These are phyloP conservation scores for Aspergillus haitiensis DNA, from an alignment of 495 filamentous ascomycete species.

Conservation along the genomic window DNA sequence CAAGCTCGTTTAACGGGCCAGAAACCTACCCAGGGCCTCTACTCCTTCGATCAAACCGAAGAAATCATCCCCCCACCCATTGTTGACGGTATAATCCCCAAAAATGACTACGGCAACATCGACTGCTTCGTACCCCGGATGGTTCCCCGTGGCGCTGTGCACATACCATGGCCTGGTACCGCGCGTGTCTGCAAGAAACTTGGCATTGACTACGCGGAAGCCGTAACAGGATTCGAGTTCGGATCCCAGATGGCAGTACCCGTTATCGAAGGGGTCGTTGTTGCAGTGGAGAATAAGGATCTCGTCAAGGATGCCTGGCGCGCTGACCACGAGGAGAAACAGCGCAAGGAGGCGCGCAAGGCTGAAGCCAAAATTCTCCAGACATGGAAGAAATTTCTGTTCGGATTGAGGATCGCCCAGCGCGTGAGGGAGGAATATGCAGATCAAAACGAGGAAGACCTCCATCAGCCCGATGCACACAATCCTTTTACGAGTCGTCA, in stretches of 20 bases:
- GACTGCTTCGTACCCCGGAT: conserved; percentile 93
- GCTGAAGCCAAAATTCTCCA: conserved; percentile 69
- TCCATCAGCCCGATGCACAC: conserved; percentile 31
- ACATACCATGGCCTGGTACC: conserved; percentile 76
- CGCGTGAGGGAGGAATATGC: conserved; percentile 80
- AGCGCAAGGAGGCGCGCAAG: conserved; percentile 78
- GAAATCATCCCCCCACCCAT: conserved; percentile 86
- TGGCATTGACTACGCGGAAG: conserved; percentile 87
- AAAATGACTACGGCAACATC: conserved; percentile 95
- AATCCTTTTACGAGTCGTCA: conserved; percentile 41
- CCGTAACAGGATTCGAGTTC: conserved; percentile 96
- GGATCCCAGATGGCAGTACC: conserved; percentile 89
- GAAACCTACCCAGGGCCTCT: conserved; percentile 84
- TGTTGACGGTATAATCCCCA: conserved; percentile 84
- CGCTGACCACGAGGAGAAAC: conserved; percentile 76
- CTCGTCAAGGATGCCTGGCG: conserved; percentile 77
- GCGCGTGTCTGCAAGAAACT: conserved; percentile 79
- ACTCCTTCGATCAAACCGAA: conserved; percentile 81
- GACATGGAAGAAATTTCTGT: conserved; percentile 83
- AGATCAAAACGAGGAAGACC: conserved; percentile 44
- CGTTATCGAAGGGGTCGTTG: conserved; percentile 84
- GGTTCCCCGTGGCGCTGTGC: conserved; percentile 80
- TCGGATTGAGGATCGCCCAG: conserved; percentile 79
- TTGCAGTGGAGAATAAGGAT: conserved; percentile 76
- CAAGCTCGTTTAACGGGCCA: conserved; percentile 73